These are phyloP conservation scores for Xenosphaeropsis pyriputrescens DNA, from an alignment of 2,329 filamentous ascomycete genomes.

Conservation along the genomic window DNA sequence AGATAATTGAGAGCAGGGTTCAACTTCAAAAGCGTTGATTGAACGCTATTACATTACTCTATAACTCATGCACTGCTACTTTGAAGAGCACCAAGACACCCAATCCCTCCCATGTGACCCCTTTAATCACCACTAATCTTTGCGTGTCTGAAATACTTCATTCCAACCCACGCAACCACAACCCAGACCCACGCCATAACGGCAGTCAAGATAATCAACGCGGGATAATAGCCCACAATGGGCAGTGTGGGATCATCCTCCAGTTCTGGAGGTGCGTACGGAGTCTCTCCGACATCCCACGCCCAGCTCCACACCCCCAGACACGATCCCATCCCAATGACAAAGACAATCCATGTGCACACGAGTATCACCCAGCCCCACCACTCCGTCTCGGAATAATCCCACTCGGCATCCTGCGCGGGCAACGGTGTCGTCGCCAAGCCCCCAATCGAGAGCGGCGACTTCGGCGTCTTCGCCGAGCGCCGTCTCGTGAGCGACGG, in stretches of 20 bases:
- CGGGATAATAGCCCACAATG: slow-evolving; percentile 94
- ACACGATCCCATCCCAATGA: slow-evolving; percentile 91
- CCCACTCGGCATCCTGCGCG: slow-evolving; percentile 47
- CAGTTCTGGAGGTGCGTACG: slow-evolving; percentile 86
- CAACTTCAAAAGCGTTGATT: too few species aligned
- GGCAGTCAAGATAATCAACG: slow-evolving; percentile 78
- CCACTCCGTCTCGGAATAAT: slow-evolving; percentile 91
- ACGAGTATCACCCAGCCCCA: slow-evolving; percentile 93
- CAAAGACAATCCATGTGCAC: slow-evolving; percentile 91
- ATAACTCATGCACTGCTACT: too few species aligned
- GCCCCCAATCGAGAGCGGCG: slow-evolving; percentile 41
- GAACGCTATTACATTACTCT: too few species aligned
- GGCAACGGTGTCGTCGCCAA: slow-evolving; percentile 31
- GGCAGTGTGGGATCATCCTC: slow-evolving; percentile 91
- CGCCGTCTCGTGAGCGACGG: slow-evolving; percentile 19
- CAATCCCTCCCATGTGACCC: too few species aligned
- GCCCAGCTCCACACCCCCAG: slow-evolving; percentile 96
- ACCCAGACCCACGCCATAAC: slow-evolving; percentile 99
- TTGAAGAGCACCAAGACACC: too few species aligned
- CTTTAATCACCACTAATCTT: slow-evolving; percentile 47
- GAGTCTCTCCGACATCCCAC: slow-evolving; percentile 94
- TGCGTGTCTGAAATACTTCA: slow-evolving; percentile 98
- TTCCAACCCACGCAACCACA: slow-evolving; percentile 90
- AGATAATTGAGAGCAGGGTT: too few species aligned
- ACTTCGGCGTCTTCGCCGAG: slow-evolving; percentile 28